Base-by-base conservation (phyloP, 805 yeast species). In the Zygotorulaspora danielsina region DNA sequence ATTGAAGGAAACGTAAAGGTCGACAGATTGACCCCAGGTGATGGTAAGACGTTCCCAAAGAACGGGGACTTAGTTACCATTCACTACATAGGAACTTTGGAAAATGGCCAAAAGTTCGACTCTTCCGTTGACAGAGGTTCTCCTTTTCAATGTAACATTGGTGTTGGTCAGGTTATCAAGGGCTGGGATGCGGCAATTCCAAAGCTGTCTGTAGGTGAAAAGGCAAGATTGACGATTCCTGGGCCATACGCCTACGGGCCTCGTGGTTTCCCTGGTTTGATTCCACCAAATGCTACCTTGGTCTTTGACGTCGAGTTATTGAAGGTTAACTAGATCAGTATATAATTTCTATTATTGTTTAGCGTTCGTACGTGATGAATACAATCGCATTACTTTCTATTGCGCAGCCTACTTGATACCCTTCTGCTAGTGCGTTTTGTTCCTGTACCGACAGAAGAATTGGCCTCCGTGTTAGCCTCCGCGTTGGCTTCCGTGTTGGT, bases 151-250 rank as follows among this genome's bases (percentile, higher is more conserved):
- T 84, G 95, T 66, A 70, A 72, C 68, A 86, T 90, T 62, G 97
- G 97, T 66, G 95, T 85, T 51, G 96, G 97, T 50, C 95, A 84
- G 70, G 97, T 90, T 53, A 90, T 90, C 70, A 79, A 79, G 62
- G 97, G 97, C 52, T 90, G 97, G 97, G 97, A 89, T 61, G 84
- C 79, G 59, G 95, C 89, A 47, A 86, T 88, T 63, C 96, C 97
- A 40, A 79, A 88, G 68, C 74, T 90, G 63, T 83, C 95, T 38
- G 76, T 88, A 36, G 97, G 97, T 57, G 87, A 93, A 70, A 84
- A 83, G 73, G 96, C 97, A 36, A 76, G 83, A 63, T 73, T 90
- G 61, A 87, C 94, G 56, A 87, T 90, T 57, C 94, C 96, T 57
- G 95, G 96, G 51, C 78, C 79, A 57, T 83, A 85, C 70, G 97